Evolutionary conservation across 139 green algal species (phyloP).

Genomic region (Pleodorina starrii): DNA sequence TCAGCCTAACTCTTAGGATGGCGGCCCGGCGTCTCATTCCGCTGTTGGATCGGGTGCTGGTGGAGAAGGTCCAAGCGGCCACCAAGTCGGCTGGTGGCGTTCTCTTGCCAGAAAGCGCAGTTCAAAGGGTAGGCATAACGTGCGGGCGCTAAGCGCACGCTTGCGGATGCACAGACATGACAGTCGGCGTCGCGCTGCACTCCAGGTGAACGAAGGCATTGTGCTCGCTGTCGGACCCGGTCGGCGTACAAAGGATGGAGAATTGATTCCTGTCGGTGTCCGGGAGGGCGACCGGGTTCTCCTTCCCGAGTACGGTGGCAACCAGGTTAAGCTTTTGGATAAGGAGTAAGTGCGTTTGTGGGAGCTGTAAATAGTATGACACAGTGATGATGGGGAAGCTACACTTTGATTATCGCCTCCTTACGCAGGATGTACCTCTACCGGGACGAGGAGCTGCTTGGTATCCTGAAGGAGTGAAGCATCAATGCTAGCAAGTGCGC

Average conservation of each 20-base stretch:
- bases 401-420: neutral
- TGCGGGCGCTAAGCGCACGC: no score
- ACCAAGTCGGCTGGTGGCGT: conserved; percentile 92
- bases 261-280: conserved; percentile 84
- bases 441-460: conserved; percentile 75
- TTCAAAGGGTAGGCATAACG: conserved; percentile 76
- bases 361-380: neutral
- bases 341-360: conserved; percentile 88
- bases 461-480: conserved; percentile 68
- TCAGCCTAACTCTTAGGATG: no score
- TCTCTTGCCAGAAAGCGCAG: conserved; percentile 92
- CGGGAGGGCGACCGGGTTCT: conserved; percentile 97
- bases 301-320: conserved; percentile 97
- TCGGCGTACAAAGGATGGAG: conserved; percentile 76
- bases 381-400: neutral
- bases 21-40: conserved; percentile 68
- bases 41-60: conserved; percentile 86
- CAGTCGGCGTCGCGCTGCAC: no score
- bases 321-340: conserved; percentile 91
- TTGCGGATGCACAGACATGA: no score
- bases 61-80: conserved; percentile 87
- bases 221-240: conserved; percentile 96
- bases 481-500: neutral
- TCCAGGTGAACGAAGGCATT: conserved; percentile 92
- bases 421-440: conserved; percentile 69